Percentiles rank a stretch among this genome's conserved stretches.
Conservation (phyloP, 352 stramenopile genomes). For the Paralagenidium karlingii region DNA sequence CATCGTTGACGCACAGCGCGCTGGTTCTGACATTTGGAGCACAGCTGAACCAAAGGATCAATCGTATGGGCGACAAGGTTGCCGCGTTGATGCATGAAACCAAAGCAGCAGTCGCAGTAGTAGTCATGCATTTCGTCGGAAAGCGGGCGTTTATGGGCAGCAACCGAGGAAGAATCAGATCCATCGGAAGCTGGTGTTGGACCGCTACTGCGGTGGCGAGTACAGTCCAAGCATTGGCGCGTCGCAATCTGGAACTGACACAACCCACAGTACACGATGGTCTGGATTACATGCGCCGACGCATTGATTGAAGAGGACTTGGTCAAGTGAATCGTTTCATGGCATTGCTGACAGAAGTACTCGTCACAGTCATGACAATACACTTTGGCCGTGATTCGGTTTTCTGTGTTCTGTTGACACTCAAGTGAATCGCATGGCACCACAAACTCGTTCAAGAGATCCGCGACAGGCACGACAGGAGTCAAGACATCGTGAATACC, state of each 20-base stretch:
- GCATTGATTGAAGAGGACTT: background rate
- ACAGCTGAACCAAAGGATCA: conserved; percentile 27
- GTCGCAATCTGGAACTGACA: conserved; percentile 57
- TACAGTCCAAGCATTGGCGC: conserved; percentile 26
- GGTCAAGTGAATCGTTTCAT: conserved; percentile 24
- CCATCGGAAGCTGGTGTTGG: background rate
- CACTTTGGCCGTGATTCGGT: no score
- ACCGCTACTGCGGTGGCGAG: background rate
- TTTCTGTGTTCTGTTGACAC: no score
- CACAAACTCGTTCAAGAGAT: no score
- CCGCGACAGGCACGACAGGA: no score
- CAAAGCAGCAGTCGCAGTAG: conserved; percentile 60
- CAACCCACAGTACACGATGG: conserved; percentile 28
- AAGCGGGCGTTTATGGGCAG: no score
- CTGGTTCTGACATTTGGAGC: conserved; percentile 20
- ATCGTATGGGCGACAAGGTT: conserved; percentile 25
- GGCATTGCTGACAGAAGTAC: conserved; percentile 33
- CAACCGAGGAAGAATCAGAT: background rate
- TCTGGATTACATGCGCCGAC: conserved; percentile 19
- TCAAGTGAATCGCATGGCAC: no score
- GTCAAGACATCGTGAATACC: conserved; percentile 44
- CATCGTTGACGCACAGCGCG: no score
- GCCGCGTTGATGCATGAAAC: conserved; percentile 31
- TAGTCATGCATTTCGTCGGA: no score
- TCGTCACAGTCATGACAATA: conserved; percentile 48